Evolutionary conservation across 163 green algal species (phyloP).

Genomic region (Scenedesmus sp.): DNA sequence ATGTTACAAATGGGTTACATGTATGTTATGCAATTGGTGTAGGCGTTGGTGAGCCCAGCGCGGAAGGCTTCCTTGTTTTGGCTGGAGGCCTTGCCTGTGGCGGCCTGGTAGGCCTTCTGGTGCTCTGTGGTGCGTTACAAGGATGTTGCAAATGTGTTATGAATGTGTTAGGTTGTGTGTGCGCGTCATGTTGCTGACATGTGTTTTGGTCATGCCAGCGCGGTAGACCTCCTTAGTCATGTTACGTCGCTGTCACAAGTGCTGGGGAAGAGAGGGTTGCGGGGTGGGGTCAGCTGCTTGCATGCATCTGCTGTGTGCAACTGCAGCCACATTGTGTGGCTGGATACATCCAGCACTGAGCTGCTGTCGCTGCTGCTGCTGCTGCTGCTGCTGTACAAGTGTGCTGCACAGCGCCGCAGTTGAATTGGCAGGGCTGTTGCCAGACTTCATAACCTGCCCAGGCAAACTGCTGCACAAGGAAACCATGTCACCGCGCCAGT

Average conservation of each 20-base stretch:
- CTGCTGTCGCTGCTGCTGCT: not conserved
- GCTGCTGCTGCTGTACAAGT: not conserved
- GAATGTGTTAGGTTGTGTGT: not conserved
- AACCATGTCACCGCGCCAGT: not conserved
- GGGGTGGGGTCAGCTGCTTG: too few relatives aligned
- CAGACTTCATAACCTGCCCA: not conserved
- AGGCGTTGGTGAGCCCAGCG: too few relatives aligned
- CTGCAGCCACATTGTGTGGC: not conserved
- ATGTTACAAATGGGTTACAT: not conserved
- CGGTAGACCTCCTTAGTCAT: too few relatives aligned
- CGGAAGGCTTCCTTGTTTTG: slow-evolving; percentile 55
- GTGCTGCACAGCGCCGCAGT: not conserved
- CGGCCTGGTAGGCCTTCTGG: slow-evolving; percentile 68
- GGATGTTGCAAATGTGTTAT: not conserved
- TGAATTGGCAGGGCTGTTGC: not conserved
- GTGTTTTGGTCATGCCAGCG: too few relatives aligned
- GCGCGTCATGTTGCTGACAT: too few relatives aligned
- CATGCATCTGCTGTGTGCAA: too few relatives aligned
- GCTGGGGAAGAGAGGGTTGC: too few relatives aligned
- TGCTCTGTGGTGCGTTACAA: not conserved
- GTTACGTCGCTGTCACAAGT: too few relatives aligned
- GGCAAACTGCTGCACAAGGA: not conserved
- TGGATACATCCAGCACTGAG: not conserved
- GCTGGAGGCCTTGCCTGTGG: slow-evolving; percentile 73
- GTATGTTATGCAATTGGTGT: not conserved